Evolutionary conservation across 116 monocot genomes (phyloP).

Genomic region (Dioscorea cayenensis): DNA sequence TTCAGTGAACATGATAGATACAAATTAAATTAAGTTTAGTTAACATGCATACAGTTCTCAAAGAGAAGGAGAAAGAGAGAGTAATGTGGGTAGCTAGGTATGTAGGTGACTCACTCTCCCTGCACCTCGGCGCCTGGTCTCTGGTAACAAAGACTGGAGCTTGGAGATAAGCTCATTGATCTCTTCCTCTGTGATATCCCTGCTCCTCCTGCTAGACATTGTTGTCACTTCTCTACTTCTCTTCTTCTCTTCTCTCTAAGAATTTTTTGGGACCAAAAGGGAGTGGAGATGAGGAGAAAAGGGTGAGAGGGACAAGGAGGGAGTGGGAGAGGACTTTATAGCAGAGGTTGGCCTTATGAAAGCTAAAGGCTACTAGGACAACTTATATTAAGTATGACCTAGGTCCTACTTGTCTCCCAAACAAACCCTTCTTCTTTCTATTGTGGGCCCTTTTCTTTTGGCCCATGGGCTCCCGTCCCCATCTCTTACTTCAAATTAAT

Average conservation of each 20-base stretch:
- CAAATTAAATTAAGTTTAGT: not conserved
- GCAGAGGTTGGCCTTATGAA: not conserved
- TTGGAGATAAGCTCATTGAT: slow-evolving; percentile 12
- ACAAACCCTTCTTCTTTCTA: not conserved
- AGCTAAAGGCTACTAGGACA: not conserved
- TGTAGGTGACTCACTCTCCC: not conserved
- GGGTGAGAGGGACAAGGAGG: not conserved
- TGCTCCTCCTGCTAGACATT: slow-evolving; percentile 9
- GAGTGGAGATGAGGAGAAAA: not conserved
- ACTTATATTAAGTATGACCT: not conserved
- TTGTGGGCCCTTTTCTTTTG: not conserved
- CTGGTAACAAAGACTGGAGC: slow-evolving; percentile 11
- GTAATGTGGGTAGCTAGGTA: not conserved
- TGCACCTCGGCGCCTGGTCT: slow-evolving; percentile 4
- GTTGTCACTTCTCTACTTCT: not conserved
- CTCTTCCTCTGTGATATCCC: slow-evolving; percentile 4
- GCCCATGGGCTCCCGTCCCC: not conserved
- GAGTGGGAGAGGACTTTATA: slow-evolving; percentile 4
- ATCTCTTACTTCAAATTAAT: too few relatives aligned
- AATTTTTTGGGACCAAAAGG: not conserved
- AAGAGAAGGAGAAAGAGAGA: too few relatives aligned
- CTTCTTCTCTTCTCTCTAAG: not conserved
- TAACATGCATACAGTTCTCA: not conserved
- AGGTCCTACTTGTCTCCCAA: not conserved
- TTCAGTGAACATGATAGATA: not conserved